Conservation (phyloP, 805 yeast species). For the Metschnikowia corniflorae region DNA sequence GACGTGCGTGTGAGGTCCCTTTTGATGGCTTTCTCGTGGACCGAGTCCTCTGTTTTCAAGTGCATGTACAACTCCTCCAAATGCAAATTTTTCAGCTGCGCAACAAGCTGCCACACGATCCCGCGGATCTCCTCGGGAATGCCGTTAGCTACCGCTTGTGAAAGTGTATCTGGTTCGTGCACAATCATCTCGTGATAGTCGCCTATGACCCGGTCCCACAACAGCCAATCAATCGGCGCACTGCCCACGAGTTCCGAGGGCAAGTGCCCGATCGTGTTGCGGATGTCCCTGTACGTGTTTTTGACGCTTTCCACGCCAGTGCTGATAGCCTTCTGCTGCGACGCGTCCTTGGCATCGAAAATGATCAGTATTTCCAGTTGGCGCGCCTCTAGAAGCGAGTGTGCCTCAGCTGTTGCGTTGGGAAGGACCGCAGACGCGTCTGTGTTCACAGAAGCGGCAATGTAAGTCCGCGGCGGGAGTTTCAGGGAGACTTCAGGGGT, state of each 20-base stretch:
- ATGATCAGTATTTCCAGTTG: conserved; percentile 53
- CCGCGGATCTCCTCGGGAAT: conserved; percentile 86
- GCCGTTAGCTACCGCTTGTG: conserved; percentile 60
- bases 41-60: conserved; percentile 47
- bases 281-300: conserved; percentile 46
- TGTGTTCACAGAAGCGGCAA: conserved; percentile 2
- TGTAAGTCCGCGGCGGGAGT: conserved; percentile 9
- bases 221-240: conserved; percentile 64
- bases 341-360: conserved; percentile 46
- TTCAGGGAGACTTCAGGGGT: background rate
- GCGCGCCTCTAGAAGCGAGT: conserved; percentile 51
- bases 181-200: conserved; percentile 69
- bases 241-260: conserved; percentile 16
- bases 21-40: conserved; percentile 70
- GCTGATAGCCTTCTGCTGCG: conserved; percentile 45
- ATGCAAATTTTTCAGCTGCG: conserved; percentile 68
- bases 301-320: conserved; percentile 38
- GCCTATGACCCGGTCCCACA: conserved; percentile 81
- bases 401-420: conserved; percentile 2
- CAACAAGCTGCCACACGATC: conserved; percentile 86
- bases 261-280: conserved; percentile 41
- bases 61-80: conserved; percentile 57
- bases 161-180: conserved; percentile 55
- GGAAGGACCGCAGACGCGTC: conserved; percentile 3
- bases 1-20: conserved; percentile 85